A percentile compares a stretch with the other conserved stretches of the same genome.
Conservation (phyloP, 192 early-diverging fungal species). For the Hyaloraphidium curvatum region DNA sequence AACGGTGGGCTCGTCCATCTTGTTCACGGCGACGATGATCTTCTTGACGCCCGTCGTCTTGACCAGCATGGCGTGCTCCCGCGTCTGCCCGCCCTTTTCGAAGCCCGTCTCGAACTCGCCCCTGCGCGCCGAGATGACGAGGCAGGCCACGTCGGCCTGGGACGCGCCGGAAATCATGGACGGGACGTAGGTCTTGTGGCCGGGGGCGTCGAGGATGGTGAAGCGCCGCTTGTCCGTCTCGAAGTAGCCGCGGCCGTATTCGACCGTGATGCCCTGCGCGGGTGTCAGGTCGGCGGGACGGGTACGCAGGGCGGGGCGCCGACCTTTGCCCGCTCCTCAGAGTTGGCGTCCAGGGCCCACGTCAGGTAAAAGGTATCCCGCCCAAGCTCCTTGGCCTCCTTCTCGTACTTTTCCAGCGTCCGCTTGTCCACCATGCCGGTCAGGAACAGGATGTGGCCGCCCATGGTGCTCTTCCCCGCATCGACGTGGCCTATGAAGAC, state of each 20-base stretch:
- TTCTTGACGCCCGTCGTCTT: slow-evolving; percentile 94
- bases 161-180: slow-evolving; percentile 94
- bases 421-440: slow-evolving; percentile 99
- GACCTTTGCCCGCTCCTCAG: slow-evolving; percentile 89
- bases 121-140: slow-evolving; percentile 91
- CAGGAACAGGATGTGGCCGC: slow-evolving; percentile 84
- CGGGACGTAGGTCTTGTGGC: slow-evolving; percentile 96
- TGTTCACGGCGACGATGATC: slow-evolving; percentile 89
- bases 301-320: no score
- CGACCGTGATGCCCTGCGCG: slow-evolving; percentile 80
- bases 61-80: slow-evolving; percentile 90
- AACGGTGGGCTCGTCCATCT: slow-evolving; percentile 99
- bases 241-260: slow-evolving; percentile 95
- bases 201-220: slow-evolving; percentile 95
- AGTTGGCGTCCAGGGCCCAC: slow-evolving; percentile 94
- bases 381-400: slow-evolving; percentile 91
- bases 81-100: slow-evolving; percentile 94
- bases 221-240: slow-evolving; percentile 88
- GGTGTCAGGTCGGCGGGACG: no score
- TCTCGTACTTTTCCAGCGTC: slow-evolving; percentile 98
- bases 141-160: slow-evolving; percentile 87
- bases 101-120: slow-evolving; percentile 99
- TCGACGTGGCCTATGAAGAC: slow-evolving; percentile 99
- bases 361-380: slow-evolving; percentile 97
- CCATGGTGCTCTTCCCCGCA: slow-evolving; percentile 94